Evolutionary conservation across 345 rosid genomes (phyloP), one percentile per base, ranked within the genome.

Genomic region (Gossypium stocksii): DNA sequence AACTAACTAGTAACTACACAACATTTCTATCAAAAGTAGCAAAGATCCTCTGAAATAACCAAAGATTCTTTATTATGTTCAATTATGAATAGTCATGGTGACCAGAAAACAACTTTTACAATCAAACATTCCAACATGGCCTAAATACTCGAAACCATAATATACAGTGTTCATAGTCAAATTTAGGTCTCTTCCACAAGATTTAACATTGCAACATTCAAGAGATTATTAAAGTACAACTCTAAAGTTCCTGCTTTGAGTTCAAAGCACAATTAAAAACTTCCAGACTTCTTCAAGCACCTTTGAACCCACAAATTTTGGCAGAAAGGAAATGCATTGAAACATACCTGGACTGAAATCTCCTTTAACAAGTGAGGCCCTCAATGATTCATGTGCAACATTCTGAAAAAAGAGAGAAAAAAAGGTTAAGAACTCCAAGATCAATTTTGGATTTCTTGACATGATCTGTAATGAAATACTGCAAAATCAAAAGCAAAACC

Each of bases 351-450:
- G 79, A 41, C 54, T 81, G 46, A 81, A 48, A 58, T 85, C 87
- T 72, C 76, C 86, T 38, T 89, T 82, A 72, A 77, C 57, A 63
- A 92, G 86, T 54, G 79, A 85, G 76, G 89, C 88, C 82, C 77
- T 89, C 78, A 91, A 79, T 41, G 89, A 79, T 52, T 91, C 94
- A 72, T 77, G 88, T 65, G 98, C 99, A 78, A 76, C 89, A 84
- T 86, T 87, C 99, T 94, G 87, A 85, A 76, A 82, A 52, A 76
- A 80, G 2, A 16, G 41, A 34, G 41, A 34, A 34, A 72, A 22
- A 73, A 51, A 77, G 64, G 66, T 80, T 53, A 72, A 22, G 76
- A 74, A 53, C 76, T 29, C 74, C 19, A 64, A 65, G 51, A 58
- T 16, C 77, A 23, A 48, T 51, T 73, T 10, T 49, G 23, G 9